phyloP scores from a whole-genome alignment of 176 grass and related monocot species.

The Carex myosuroides region DNA sequence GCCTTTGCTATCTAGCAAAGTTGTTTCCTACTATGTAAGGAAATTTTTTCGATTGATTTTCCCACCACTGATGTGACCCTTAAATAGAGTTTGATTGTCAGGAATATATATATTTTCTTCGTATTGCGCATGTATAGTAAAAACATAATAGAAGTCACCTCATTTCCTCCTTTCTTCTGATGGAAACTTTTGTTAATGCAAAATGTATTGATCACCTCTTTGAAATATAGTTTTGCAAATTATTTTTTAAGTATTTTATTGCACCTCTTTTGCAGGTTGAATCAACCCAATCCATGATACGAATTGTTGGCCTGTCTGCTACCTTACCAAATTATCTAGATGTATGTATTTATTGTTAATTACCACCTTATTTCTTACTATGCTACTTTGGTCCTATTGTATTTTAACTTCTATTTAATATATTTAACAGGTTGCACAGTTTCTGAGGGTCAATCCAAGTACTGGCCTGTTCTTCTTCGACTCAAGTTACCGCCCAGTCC shows the following conservation, averaged over 20 bases:
- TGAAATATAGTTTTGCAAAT: constrained; percentile 7
- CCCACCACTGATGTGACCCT: not conserved
- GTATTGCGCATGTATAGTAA: not conserved
- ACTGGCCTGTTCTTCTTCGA: constrained; percentile 90
- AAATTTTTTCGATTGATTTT: not conserved
- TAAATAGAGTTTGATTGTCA: not conserved
- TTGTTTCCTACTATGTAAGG: not conserved
- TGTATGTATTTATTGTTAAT: constrained; percentile 34
- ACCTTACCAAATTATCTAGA: constrained; percentile 94
- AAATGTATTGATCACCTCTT: constrained; percentile 7
- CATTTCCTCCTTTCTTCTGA: not conserved
- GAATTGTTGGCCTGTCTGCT: constrained; percentile 93
- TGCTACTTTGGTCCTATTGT: not conserved
- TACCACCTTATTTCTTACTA: constrained; percentile 24
- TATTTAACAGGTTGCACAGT: constrained; percentile 75
- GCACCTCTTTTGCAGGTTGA: constrained; percentile 66
- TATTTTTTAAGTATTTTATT: not conserved
- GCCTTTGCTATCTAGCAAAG: not conserved
- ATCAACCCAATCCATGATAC: constrained; percentile 96
- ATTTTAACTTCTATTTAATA: constrained; percentile 8
- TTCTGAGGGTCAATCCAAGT: constrained; percentile 82
- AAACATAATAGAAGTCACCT: not conserved
- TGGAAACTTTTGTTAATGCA: not conserved
- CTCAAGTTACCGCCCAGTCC: constrained; percentile 88
- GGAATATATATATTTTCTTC: not conserved